Percentiles rank a stretch among this genome's conserved stretches.
These are phyloP conservation scores for Phellinidium pouzarii DNA, from an alignment of 1,284 basidiomycete genomes.

Conservation along the genomic window DNA sequence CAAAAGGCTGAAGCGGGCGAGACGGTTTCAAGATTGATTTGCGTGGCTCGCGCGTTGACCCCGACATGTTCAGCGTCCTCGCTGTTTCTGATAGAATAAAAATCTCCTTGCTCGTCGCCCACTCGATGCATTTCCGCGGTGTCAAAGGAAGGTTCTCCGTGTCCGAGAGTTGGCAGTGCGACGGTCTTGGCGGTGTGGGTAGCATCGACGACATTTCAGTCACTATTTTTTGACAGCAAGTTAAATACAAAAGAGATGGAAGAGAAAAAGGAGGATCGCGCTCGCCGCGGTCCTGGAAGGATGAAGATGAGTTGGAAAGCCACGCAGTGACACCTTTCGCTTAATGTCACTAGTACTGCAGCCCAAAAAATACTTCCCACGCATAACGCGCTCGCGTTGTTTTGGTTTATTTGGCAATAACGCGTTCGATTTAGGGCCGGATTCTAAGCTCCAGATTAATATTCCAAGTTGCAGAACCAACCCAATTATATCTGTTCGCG, in stretches of 20 bases:
- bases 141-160: constrained; percentile 11
- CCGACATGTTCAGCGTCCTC: constrained; percentile 1
- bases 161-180: background rate
- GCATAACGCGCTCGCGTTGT: background rate
- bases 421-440: background rate
- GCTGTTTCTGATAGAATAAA: constrained; percentile 10
- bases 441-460: too few species aligned
- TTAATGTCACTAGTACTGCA: too few species aligned
- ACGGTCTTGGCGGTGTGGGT: constrained; percentile 1
- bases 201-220: constrained; percentile 3
- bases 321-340: background rate
- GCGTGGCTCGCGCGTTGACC: constrained; percentile 29
- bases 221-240: background rate
- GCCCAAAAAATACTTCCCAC: background rate
- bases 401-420: background rate
- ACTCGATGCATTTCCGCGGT: constrained; percentile 18
- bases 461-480: too few species aligned
- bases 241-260: background rate
- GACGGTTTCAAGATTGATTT: constrained; percentile 55
- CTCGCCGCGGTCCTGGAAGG: background rate
- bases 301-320: background rate
- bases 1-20: constrained; percentile 30
- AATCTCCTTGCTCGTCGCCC: constrained; percentile 17
- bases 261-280: background rate
- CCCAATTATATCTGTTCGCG: too few species aligned